Evolutionary conservation across 2,329 filamentous ascomycete species (phyloP), one percentile per base, ranked within the genome.

Genomic region (Aspergillus piperis): DNA sequence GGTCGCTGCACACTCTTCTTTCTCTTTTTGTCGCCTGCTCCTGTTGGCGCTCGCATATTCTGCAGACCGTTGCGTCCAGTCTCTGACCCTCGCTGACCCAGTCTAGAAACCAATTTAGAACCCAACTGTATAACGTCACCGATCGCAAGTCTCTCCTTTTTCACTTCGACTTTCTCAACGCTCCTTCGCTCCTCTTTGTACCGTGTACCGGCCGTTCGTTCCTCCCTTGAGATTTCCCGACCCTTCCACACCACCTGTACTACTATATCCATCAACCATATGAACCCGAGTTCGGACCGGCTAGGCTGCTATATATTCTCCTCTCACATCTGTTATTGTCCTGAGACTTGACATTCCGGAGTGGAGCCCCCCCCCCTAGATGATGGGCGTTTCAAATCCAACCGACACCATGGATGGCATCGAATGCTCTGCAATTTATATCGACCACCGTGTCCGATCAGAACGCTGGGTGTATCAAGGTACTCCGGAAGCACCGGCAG

Each of bases 351-450:
- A 56, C 36, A 38, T 54, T 50, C 52, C 32, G 58, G 54, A 48
- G 47, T 53, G 54, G 59, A 63, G 58, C 63, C 48, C 49, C 23
- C 52, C 47, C 23, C 52, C 47, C 60, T 63, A 62, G 58, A 54
- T 62, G 54, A 61, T 61, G 65, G 61, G 64, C 59, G 62, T 64
- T 59, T 64, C 65, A 53, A 58, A 58, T 53, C 57, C 56, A n/a
- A 39, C 57, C 47, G 61, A 68, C 63, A 73, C 55, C 58, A 80
- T 78, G 77, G 75, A 80, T 65, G 73, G 72, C 55, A 70, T 76
- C 61, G 75, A 77, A 61, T 79, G 75, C 64, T 74, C 73, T 61
- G 79, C 77, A 55, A 76, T 81, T 63, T 81, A 80, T 60, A 77
- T 81, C 51, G 79, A 81, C 66, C 76, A 78, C 63, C 74, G 79